Evolutionary conservation across 148 eudicot genomes (phyloP).

Genomic region (Chenopodium berlandieri): DNA sequence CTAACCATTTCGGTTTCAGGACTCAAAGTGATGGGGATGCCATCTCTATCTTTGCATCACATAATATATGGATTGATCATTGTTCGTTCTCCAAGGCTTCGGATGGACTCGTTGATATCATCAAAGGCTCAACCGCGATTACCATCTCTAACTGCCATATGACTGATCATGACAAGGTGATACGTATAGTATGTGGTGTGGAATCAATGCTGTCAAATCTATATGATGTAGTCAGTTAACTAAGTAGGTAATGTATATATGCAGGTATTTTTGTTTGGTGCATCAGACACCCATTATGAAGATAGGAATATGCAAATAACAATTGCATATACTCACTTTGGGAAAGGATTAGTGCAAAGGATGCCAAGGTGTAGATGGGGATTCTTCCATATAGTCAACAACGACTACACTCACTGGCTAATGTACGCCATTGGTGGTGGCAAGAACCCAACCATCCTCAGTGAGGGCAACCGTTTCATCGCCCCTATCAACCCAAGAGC

Average conservation of each 20-base stretch:
- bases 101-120: conserved; percentile 60
- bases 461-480: conserved; percentile 68
- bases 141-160: conserved; percentile 70
- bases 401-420: conserved; percentile 76
- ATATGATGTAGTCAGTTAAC: not conserved
- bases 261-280: conserved; percentile 71
- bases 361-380: conserved; percentile 78
- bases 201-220: not conserved
- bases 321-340: conserved; percentile 67
- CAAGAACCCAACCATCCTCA: conserved; percentile 52
- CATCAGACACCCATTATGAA: conserved; percentile 30
- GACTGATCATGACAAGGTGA: conserved; percentile 57
- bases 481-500: conserved; percentile 45
- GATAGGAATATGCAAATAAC: conserved; percentile 72
- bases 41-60: conserved; percentile 52
- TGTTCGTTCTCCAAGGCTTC: conserved; percentile 39
- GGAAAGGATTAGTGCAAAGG: conserved; percentile 64
- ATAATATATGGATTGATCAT: conserved; percentile 69
- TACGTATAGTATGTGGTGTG: not conserved
- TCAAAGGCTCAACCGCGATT: conserved; percentile 65
- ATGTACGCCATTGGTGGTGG: conserved; percentile 84
- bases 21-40: conserved; percentile 63
- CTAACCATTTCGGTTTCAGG: conserved; percentile 45
- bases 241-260: not conserved
- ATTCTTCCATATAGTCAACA: conserved; percentile 67